Conservation (phyloP, 305 asterid species). For the Fraxinus ornus region DNA sequence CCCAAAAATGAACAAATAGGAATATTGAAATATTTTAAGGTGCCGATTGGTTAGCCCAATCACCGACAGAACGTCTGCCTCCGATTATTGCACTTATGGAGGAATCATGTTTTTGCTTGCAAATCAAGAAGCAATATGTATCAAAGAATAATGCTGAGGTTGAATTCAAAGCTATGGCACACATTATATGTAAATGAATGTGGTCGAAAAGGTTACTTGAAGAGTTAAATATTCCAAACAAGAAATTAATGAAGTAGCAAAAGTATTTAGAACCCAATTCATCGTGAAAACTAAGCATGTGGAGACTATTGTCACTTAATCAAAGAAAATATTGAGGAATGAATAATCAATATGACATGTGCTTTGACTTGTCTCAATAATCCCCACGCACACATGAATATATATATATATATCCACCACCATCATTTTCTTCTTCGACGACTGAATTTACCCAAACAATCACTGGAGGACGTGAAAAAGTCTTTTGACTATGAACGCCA, state of each 20-base stretch:
- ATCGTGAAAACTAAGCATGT: too few species aligned
- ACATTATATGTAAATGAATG: not conserved
- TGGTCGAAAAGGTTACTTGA: not conserved
- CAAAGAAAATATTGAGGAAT: too few species aligned
- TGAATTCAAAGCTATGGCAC: not conserved
- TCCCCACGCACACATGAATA: too few species aligned
- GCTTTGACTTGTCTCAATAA: too few species aligned
- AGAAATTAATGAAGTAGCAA: not conserved
- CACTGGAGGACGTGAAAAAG: not conserved
- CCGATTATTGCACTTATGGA: not conserved
- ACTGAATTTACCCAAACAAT: not conserved
- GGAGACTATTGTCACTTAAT: too few species aligned
- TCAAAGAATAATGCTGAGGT: not conserved
- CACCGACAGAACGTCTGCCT: not conserved
- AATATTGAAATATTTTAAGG: not conserved
- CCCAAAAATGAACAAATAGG: not conserved
- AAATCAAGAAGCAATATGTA: not conserved
- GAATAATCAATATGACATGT: too few species aligned
- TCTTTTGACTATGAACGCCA: conserved; percentile 22
- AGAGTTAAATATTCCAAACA: not conserved
- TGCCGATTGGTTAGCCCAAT: not conserved
- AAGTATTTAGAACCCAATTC: too few species aligned
- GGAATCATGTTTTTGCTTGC: not conserved
- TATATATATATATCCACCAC: not conserved
- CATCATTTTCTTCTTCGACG: not conserved